Base-by-base conservation (phyloP, 2,329 filamentous ascomycete genomes). In the Apiospora pterosperma region DNA sequence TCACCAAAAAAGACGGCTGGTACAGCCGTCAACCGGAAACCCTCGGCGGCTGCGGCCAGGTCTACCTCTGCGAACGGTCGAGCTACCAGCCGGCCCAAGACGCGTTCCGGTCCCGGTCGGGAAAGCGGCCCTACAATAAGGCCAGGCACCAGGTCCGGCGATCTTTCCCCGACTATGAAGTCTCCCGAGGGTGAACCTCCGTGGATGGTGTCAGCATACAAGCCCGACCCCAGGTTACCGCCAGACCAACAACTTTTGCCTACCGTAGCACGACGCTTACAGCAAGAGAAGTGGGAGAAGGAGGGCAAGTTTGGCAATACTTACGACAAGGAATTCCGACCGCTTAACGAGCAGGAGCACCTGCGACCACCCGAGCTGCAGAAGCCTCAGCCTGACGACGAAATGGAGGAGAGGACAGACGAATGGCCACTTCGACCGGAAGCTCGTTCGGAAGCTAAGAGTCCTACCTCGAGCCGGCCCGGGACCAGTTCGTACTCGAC, bases 181-280 rank as follows among this genome's bases (percentile, higher is more conserved):
- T 87, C 89, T 48, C 94, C 94, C 0, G 96, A 98, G 81, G 96
- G 96, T 23, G 95, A 98, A 63, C 93, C 96, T 11, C 96, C 96
- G 62, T 99, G 96, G 96, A 87, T 98, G 78, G 87, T 96, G 58
- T 92, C 91, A 25, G 93, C 97, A 78, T 99, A 97, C 78, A 97
- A 96, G 74, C 96, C 96, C 0, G 96, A 99, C 75, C 96, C 96
- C 36, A 90, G 93, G 66, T 82, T 99, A 38, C 96, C 96, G 6
- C 96, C 93, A 0, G 96, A 99, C 67, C 92, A 99, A 77, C 96
- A 99, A 75, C 89, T 99, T 62, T 87, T 99, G 12, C 96, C 96
- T 0, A 98, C 96, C 0, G 93, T 98, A 67, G 96, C 96, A 14
- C 93, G 91, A 72, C 87, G 92, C 64, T 85, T 98, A 77, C 92